Percentiles rank a stretch among this genome's conserved stretches.
Evolutionary conservation across 2,329 filamentous ascomycete genomes (phyloP).

Genomic region (Fusarium gaditjirri): DNA sequence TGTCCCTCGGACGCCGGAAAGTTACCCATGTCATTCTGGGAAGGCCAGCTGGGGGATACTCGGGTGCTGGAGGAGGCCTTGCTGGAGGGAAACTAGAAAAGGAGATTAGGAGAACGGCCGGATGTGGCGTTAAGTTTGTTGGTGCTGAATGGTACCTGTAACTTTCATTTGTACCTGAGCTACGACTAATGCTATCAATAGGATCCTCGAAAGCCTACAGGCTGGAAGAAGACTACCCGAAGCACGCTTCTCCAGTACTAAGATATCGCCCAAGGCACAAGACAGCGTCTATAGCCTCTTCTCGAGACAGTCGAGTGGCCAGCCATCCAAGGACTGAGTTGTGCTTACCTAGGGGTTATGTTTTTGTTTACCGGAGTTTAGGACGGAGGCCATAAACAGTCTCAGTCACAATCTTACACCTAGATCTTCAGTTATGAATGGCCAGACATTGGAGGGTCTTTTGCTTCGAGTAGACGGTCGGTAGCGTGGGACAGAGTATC

Average conservation of each 20-base stretch:
- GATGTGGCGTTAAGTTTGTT: constrained; percentile 80
- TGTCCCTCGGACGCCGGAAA: constrained; percentile 74
- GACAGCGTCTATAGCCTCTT: constrained; percentile 69
- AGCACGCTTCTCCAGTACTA: constrained; percentile 73
- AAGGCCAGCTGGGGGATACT: constrained; percentile 57
- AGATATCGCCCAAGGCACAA: constrained; percentile 70
- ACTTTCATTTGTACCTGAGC: background rate
- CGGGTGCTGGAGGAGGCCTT: constrained; percentile 77
- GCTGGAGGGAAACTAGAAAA: constrained; percentile 82
- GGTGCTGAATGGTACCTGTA: constrained; percentile 76
- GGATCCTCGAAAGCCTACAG: constrained; percentile 86
- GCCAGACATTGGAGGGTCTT: background rate
- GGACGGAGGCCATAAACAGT: background rate
- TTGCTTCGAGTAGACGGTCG: background rate
- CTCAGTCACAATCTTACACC: background rate
- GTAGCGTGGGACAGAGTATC: background rate
- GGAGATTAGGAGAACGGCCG: constrained; percentile 76
- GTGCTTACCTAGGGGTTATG: background rate
- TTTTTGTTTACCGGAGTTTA: background rate
- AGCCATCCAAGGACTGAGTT: constrained; percentile 12
- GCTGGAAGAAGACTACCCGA: constrained; percentile 80
- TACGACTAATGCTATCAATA: constrained; percentile 46
- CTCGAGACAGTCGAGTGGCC: constrained; percentile 21
- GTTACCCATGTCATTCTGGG: constrained; percentile 91
- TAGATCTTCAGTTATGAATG: background rate